Base-by-base conservation (phyloP, 306 rosid genomes). In the Chamaecrista fasciculata region DNA sequence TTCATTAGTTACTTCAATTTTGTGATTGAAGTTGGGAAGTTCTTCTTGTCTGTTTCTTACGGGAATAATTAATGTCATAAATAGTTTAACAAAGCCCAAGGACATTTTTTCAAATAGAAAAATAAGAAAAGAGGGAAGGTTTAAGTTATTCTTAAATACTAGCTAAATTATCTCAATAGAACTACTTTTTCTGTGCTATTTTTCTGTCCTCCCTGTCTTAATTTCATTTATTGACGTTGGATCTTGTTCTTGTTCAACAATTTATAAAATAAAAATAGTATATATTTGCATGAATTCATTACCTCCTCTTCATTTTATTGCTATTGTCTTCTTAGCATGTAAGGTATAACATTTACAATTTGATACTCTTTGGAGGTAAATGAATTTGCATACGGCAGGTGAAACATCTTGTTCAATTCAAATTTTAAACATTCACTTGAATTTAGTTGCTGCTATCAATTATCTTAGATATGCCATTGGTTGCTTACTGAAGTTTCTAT, bases 151-250 rank as follows among this genome's bases (percentile, higher is more conserved):
- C 39, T 66, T 49, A 11, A 62, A 61, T 42, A 28, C 39, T 18
- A 25, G 42, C 18, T 36, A 64, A 62, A 4, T 8, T 33, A 44
- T 42, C 40, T 66, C 15, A 2, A 14, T 37, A 47, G 10, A 26
- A 53, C 63, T 33, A 33, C n/a, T 33, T 33, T 33, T 8, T 3
- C 36, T 2, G 36, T 8, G 4, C 6, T 33, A 33, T 4, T 5
- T 33, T 33, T 33, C 36, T 76, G n/a, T n/a, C n/a, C n/a, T 82
- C 85, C 48, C 86, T 66, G 37, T 5, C 25, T 48, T 83, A 87
- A 77, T 91, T 85, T 78, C 91, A 89, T 47, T 71, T 85, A 66
- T 85, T 85, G 46, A 18, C 70, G 31, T 73, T 90, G 42, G 94
- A 90, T 71, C 81, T 83, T 53, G 80, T 74, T 65, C 75, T 72